Evolutionary conservation across 1,284 basidiomycete genomes (phyloP), one percentile per base, ranked within the genome.

Genomic region (Bjerkandera adusta): DNA sequence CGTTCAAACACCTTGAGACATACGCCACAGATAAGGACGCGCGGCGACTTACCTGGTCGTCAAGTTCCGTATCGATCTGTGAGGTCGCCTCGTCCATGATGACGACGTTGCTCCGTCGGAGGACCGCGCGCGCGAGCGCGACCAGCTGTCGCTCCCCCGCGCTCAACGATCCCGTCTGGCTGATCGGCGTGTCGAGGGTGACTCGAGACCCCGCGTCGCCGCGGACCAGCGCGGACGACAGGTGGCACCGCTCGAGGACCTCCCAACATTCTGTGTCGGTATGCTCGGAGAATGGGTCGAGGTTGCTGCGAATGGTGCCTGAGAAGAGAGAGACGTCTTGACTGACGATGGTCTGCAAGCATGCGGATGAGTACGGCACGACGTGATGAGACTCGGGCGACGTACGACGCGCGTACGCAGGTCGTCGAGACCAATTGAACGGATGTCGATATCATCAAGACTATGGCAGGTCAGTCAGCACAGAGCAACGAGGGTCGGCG

Each of bases 11-110:
- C n/a, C n/a, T n/a, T n/a, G 6, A 27, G 7, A 2, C 12, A 18
- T 12, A 21, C n/a, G 11, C 10, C 10, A 3, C 6, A 26, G 7
- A 22, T 6, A 29, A 15, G 13, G 24, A 13, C 13, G 2, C 11
- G 21, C 16, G 20, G 15, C 10, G 7, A 36, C 59, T n/a, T 32
- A 80, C 83, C 71, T 81, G 75, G 47, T 84, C 82, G 61, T 85
- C 83, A 10, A 89, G 76, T 22, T 73, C 71, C n/a, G 78, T 74
- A 63, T 90, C 88, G 37, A 91, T 85, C 49, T 85, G 83, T 3
- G 86, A 85, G 0, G 87, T 91, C 5, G 73, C 89, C 63, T 94
- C 91, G 59, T 94, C 92, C 75, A 94, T 81, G 50, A 94, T 87
- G 42, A 93, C 83, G 42, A 93, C 77, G 43, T 85, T 85, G 11